These are phyloP conservation scores for Cryptococcus wingfieldii DNA, from an alignment of 1,284 basidiomycete genomes.

Conservation along the genomic window DNA sequence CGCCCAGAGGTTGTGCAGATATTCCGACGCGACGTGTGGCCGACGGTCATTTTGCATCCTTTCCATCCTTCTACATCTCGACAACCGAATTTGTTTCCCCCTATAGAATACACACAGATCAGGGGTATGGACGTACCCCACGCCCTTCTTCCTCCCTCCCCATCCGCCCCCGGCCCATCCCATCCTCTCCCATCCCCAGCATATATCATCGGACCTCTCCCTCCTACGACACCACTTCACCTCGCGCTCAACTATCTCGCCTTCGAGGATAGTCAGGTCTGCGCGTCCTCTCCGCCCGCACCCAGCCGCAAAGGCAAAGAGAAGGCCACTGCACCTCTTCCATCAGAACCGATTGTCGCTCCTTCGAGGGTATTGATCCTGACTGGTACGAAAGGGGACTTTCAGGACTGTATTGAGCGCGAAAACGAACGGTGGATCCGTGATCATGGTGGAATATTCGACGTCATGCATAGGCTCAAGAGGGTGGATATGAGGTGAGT, in stretches of 20 bases:
- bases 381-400: constrained; percentile 24
- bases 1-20: too few relatives aligned
- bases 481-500: constrained; percentile 31
- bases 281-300: background rate
- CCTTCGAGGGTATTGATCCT: constrained; percentile 31
- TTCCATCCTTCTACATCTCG: too few relatives aligned
- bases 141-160: constrained; percentile 18
- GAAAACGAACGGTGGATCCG: constrained; percentile 37
- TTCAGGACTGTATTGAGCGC: constrained; percentile 25
- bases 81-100: too few relatives aligned
- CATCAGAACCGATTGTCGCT: background rate
- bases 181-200: constrained; percentile 13
- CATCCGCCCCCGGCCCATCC: constrained; percentile 1
- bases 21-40: too few relatives aligned
- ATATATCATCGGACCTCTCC: constrained; percentile 32
- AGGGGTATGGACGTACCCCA: too few relatives aligned
- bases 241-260: constrained; percentile 14
- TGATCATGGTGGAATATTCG: constrained; percentile 15
- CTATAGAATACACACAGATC: too few relatives aligned
- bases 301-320: constrained; percentile 1
- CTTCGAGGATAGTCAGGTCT: background rate
- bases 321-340: background rate
- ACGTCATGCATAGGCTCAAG: constrained; percentile 16
- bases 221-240: constrained; percentile 32
- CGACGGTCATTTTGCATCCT: too few relatives aligned